These are phyloP conservation scores for Epichloe uncinata DNA, from an alignment of 2,329 filamentous ascomycete genomes.

Conservation along the genomic window DNA sequence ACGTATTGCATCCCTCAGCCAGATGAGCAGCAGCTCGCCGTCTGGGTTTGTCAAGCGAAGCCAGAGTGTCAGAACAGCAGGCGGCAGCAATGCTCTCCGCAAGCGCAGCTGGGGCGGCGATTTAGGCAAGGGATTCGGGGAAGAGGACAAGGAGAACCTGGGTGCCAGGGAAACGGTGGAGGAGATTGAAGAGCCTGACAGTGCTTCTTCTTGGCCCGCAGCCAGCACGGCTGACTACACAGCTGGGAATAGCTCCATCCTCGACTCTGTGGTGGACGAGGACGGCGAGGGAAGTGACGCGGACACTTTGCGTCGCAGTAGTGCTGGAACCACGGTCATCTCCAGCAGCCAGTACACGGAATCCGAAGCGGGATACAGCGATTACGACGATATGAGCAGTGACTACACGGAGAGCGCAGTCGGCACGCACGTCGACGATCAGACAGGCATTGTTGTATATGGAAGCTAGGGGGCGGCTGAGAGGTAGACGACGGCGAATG, in stretches of 20 bases:
- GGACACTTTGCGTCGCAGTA: conserved; percentile 34
- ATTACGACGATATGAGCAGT: conserved; percentile 29
- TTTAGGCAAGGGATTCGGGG: conserved; percentile 34
- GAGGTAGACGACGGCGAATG: neutral
- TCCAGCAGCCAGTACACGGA: conserved; percentile 26
- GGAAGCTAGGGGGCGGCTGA: conserved; percentile 7
- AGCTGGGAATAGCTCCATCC: conserved; percentile 6
- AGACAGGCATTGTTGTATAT: conserved; percentile 24
- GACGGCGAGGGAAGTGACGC: conserved; percentile 30
- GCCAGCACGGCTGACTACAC: conserved; percentile 2
- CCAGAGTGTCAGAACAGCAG: conserved; percentile 59
- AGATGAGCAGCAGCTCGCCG: conserved; percentile 67
- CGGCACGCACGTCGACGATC: conserved; percentile 7
- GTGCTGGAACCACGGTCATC: conserved; percentile 34
- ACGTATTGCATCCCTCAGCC: conserved; percentile 79
- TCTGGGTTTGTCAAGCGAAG: conserved; percentile 57
- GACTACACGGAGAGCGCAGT: conserved; percentile 35
- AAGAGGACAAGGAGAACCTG: conserved; percentile 51
- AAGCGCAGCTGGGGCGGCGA: conserved; percentile 58
- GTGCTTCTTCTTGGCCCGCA: conserved; percentile 8
- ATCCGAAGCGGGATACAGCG: conserved; percentile 24
- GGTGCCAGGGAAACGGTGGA: conserved; percentile 50
- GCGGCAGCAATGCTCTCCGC: conserved; percentile 36
- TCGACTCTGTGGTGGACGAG: conserved; percentile 9
- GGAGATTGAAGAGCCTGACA: conserved; percentile 28